A percentile compares a stretch with the other conserved stretches of the same genome.
Conservation (phyloP, 1,284 basidiomycete species). For the Ustilago bromivora region DNA sequence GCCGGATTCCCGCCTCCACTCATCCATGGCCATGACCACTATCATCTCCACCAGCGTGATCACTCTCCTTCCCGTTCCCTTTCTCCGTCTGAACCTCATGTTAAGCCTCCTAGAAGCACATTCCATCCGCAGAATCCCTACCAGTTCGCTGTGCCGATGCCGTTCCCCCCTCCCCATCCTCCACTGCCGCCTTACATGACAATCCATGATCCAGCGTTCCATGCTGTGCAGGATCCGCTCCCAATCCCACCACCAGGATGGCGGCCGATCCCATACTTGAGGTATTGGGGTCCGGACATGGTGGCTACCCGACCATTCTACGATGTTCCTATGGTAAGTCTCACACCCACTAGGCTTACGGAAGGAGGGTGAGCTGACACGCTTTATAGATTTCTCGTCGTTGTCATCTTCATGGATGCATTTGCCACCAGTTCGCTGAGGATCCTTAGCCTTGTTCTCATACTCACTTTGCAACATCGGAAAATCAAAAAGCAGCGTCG, state of each 20-base stretch:
- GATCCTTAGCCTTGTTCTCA: not conserved
- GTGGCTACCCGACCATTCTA: slow-evolving; percentile 14
- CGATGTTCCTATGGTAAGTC: slow-evolving; percentile 38
- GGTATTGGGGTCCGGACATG: slow-evolving; percentile 29
- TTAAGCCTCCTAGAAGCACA: too few relatives aligned
- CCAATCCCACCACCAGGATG: not conserved
- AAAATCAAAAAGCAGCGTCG: not conserved
- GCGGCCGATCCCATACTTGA: slow-evolving; percentile 22
- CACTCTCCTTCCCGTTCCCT: too few relatives aligned
- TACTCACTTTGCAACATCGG: not conserved
- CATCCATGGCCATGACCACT: too few relatives aligned
- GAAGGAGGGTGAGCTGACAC: too few relatives aligned
- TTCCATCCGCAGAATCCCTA: too few relatives aligned
- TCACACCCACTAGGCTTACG: not conserved
- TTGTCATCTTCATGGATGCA: not conserved
- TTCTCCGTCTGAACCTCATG: too few relatives aligned
- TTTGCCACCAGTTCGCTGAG: not conserved
- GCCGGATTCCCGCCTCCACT: not conserved
- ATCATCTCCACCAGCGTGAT: too few relatives aligned
- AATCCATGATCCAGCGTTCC: slow-evolving; percentile 4
- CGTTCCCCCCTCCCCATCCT: slow-evolving; percentile 1
- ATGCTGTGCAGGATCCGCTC: not conserved
- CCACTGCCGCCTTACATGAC: not conserved
- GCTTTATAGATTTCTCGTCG: not conserved
- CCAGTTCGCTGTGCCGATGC: too few relatives aligned